These are phyloP conservation scores for Cercospora canescens DNA, from an alignment of 2,329 filamentous ascomycete species.

Conservation along the genomic window DNA sequence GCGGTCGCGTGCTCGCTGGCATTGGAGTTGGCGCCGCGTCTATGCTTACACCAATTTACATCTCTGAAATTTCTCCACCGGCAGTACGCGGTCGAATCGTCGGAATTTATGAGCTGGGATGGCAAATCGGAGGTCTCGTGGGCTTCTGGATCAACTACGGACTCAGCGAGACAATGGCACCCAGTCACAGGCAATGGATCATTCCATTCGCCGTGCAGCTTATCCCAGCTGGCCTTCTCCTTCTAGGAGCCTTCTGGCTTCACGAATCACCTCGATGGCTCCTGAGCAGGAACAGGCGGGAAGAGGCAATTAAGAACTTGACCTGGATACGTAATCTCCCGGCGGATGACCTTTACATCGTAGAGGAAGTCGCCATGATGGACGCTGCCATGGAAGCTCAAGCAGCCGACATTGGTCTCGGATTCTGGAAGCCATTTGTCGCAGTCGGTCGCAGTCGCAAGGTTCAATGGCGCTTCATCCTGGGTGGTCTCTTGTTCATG, in stretches of 20 bases:
- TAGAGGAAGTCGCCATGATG: slow-evolving; percentile 71
- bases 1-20: slow-evolving; percentile 58
- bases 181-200: slow-evolving; percentile 47
- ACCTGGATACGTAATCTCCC: slow-evolving; percentile 66
- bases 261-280: slow-evolving; percentile 49
- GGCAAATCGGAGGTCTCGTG: slow-evolving; percentile 54
- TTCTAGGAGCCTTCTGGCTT: slow-evolving; percentile 46
- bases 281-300: slow-evolving; percentile 42
- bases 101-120: slow-evolving; percentile 58
- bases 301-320: slow-evolving; percentile 44
- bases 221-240: slow-evolving; percentile 63
- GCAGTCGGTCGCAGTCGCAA: slow-evolving; percentile 55
- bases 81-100: slow-evolving; percentile 61
- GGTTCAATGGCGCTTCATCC: slow-evolving; percentile 70
- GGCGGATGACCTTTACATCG: slow-evolving; percentile 63
- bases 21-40: slow-evolving; percentile 58
- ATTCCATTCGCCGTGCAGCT: slow-evolving; percentile 64
- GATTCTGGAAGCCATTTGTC: slow-evolving; percentile 73
- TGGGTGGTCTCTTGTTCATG: slow-evolving; percentile 73
- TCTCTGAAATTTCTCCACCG: slow-evolving; percentile 58
- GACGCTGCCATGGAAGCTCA: slow-evolving; percentile 69
- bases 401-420: slow-evolving; percentile 62
- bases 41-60: slow-evolving; percentile 61
- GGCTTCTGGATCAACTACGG: slow-evolving; percentile 52
- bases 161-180: slow-evolving; percentile 40